phyloP scores from a whole-genome alignment of 1,139 yeast genomes.

The Suhomyces panamericanus region DNA sequence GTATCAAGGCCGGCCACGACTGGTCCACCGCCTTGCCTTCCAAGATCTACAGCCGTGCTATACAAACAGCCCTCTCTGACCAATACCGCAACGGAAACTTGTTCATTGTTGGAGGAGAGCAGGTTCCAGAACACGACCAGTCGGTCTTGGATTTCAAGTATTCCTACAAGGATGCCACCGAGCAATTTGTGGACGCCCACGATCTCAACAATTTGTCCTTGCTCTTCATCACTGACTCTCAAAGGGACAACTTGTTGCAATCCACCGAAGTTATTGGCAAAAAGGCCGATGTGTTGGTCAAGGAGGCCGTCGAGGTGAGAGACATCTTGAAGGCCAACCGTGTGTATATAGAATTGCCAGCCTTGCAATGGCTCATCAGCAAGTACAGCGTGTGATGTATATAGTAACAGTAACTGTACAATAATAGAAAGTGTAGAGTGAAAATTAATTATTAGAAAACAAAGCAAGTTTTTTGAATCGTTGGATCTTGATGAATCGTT shows the following conservation, averaged over 20 bases:
- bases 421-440: not conserved
- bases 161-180: slow-evolving; percentile 51
- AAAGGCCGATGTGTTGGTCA: slow-evolving; percentile 65
- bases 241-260: slow-evolving; percentile 52
- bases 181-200: slow-evolving; percentile 59
- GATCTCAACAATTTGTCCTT: slow-evolving; percentile 55
- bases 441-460: too few relatives aligned
- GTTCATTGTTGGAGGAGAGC: slow-evolving; percentile 62
- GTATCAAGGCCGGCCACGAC: slow-evolving; percentile 87
- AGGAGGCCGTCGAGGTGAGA: slow-evolving; percentile 81
- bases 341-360: slow-evolving; percentile 70
- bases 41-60: slow-evolving; percentile 72
- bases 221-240: slow-evolving; percentile 62
- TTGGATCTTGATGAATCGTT: too few relatives aligned
- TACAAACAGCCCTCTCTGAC: slow-evolving; percentile 78
- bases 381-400: slow-evolving; percentile 21
- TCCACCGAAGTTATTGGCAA: slow-evolving; percentile 49
- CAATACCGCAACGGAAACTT: slow-evolving; percentile 76
- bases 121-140: slow-evolving; percentile 19
- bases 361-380: slow-evolving; percentile 61
- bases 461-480: too few relatives aligned
- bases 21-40: slow-evolving; percentile 80
- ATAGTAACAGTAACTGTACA: slow-evolving; percentile 2
- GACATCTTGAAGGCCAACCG: slow-evolving; percentile 81
- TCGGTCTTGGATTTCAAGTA: slow-evolving; percentile 48